Conservation (phyloP, 495 filamentous ascomycete species). For the Recurvomyces mirabilis region DNA sequence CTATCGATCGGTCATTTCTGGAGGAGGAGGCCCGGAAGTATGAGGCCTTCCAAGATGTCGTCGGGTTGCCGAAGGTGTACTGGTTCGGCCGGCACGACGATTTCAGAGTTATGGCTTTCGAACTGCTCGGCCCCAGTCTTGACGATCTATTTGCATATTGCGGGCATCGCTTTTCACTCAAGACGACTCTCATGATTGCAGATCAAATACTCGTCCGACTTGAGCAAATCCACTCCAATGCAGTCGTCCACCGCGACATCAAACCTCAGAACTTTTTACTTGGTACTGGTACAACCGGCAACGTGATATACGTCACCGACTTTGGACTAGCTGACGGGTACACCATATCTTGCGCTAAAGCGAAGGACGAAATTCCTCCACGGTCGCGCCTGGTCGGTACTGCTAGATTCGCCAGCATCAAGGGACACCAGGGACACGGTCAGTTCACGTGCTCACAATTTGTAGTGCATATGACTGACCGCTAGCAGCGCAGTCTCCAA, state of each 20-base stretch:
- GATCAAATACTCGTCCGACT: neutral
- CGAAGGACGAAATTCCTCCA: neutral
- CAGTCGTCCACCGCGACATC: neutral
- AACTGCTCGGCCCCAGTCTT: conserved; percentile 1
- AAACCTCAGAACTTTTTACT: neutral
- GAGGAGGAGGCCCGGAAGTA: neutral
- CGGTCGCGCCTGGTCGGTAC: conserved; percentile 5
- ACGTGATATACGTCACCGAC: neutral
- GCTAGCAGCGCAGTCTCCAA: conserved; percentile 1
- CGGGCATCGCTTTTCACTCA: neutral
- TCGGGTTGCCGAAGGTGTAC: neutral
- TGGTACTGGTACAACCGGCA: neutral
- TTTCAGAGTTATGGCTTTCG: conserved; percentile 1
- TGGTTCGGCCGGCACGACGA: neutral
- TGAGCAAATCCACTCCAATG: neutral
- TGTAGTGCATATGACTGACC: neutral
- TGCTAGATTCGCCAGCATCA: conserved; percentile 4
- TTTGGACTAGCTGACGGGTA: neutral
- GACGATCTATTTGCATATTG: conserved; percentile 1
- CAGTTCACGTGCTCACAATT: neutral
- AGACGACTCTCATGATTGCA: conserved; percentile 1
- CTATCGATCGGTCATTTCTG: neutral
- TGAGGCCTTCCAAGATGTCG: neutral
- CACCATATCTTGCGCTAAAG: neutral
- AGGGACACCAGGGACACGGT: conserved; percentile 5